Evolutionary conservation across 2,329 filamentous ascomycete genomes (phyloP).

Genomic region (Dactylellina leptospora): DNA sequence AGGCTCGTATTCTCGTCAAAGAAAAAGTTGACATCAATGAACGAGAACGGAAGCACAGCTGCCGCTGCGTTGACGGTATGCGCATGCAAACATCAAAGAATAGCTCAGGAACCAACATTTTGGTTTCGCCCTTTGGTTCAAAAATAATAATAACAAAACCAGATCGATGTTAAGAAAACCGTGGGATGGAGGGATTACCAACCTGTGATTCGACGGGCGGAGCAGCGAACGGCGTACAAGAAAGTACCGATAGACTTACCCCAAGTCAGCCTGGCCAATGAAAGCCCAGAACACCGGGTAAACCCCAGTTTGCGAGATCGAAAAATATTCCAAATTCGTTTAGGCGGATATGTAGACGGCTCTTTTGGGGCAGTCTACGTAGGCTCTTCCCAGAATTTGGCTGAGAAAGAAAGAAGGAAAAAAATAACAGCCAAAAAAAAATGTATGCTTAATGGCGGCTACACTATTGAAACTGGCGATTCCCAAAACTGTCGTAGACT

Average conservation of each 20-base stretch:
- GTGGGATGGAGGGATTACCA: conserved; percentile 15
- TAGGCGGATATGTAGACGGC: conserved; percentile 26
- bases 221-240: not conserved
- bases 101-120: conserved; percentile 35
- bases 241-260: conserved; percentile 13
- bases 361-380: conserved; percentile 39
- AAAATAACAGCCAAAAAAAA: too few relatives aligned
- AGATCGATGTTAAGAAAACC: conserved; percentile 9
- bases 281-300: conserved; percentile 32
- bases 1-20: too few relatives aligned
- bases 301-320: conserved; percentile 30
- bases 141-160: conserved; percentile 1
- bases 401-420: too few relatives aligned
- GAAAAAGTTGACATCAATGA: too few relatives aligned
- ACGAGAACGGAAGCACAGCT: conserved; percentile 30
- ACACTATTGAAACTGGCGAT: conserved; percentile 51
- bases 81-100: conserved; percentile 5
- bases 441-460: conserved; percentile 51
- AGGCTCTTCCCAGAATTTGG: too few relatives aligned
- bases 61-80: conserved; percentile 20
- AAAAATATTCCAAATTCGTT: conserved; percentile 50
- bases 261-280: conserved; percentile 14
- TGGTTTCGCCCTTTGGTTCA: too few relatives aligned
- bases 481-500: conserved; percentile 36
- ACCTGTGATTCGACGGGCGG: conserved; percentile 35